A percentile compares a stretch with the other conserved stretches of the same genome.
These are phyloP conservation scores for Flaveria sonorensis DNA, from an alignment of 129 eudicot genomes.

Conservation along the genomic window DNA sequence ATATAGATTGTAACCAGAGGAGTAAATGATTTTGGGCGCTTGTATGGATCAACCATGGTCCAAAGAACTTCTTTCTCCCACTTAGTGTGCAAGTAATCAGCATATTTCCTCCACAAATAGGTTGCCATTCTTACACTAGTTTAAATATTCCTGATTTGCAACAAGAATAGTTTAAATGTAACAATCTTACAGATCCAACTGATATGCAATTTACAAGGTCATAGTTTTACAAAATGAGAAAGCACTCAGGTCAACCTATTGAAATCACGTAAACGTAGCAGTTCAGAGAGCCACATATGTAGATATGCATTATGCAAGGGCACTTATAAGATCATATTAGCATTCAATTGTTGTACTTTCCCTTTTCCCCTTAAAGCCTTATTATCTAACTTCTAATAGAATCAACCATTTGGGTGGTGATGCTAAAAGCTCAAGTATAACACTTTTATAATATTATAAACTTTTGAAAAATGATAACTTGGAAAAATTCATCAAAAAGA, in stretches of 20 bases:
- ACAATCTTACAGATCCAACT: constrained; percentile 1
- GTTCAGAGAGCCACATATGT: not conserved
- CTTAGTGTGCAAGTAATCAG: constrained; percentile 67
- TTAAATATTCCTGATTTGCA: constrained; percentile 1
- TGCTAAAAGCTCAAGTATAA: constrained; percentile 11
- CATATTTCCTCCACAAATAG: constrained; percentile 88
- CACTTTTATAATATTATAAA: not conserved
- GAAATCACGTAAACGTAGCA: not conserved
- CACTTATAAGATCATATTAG: not conserved
- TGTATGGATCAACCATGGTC: constrained; percentile 93
- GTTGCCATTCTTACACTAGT: constrained; percentile 49
- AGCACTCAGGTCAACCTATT: not conserved
- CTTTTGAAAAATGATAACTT: not conserved
- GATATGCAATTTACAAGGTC: not conserved
- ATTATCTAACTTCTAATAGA: not conserved
- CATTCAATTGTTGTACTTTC: not conserved
- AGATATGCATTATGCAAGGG: not conserved
- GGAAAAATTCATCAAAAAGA: not conserved
- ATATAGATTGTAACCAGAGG: constrained; percentile 78
- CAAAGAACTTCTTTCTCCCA: constrained; percentile 83
- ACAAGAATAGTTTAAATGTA: not conserved
- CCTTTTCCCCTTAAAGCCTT: not conserved
- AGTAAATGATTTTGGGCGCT: constrained; percentile 85
- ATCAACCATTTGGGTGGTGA: constrained; percentile 13
- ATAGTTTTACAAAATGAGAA: not conserved